phyloP scores from a whole-genome alignment of 2,329 filamentous ascomycete genomes.

The Lachnellula arida region DNA sequence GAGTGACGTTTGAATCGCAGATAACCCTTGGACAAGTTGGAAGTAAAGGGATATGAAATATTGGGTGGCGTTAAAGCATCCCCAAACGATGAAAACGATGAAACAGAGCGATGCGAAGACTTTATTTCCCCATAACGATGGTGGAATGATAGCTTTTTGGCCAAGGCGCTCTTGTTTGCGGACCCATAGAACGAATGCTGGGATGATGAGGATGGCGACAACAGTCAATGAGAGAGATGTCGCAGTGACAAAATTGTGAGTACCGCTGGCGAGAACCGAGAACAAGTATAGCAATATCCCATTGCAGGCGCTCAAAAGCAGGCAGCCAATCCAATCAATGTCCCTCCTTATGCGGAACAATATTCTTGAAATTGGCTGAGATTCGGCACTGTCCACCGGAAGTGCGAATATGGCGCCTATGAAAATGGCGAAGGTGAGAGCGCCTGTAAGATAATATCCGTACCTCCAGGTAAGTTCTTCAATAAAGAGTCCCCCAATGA shows the following conservation, averaged over 20 bases:
- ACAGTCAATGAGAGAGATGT: conserved; percentile 29
- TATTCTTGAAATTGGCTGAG: conserved; percentile 8
- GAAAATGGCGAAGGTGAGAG: conserved; percentile 28
- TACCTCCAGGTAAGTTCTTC: conserved; percentile 47
- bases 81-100: conserved; percentile 33
- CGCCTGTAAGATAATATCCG: conserved; percentile 45
- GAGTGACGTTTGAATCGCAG: conserved; percentile 27
- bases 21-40: conserved; percentile 19
- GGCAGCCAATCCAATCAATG: conserved; percentile 50
- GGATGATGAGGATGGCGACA: conserved; percentile 28
- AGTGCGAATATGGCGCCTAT: conserved; percentile 18
- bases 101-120: conserved; percentile 32
- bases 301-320: conserved; percentile 41
- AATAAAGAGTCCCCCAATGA: conserved; percentile 45
- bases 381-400: conserved; percentile 8
- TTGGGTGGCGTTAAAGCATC: conserved; percentile 28
- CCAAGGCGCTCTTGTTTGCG: conserved; percentile 24
- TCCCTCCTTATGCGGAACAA: conserved; percentile 28
- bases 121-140: conserved; percentile 31
- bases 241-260: conserved; percentile 12
- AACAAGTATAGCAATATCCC: conserved; percentile 46
- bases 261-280: conserved; percentile 15
- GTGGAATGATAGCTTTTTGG: conserved; percentile 33
- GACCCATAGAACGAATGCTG: conserved; percentile 27
- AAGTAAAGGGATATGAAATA: conserved; percentile 28